Evolutionary conservation across 495 filamentous ascomycete genomes (phyloP).

Genomic region (Wilcoxina mikolae): DNA sequence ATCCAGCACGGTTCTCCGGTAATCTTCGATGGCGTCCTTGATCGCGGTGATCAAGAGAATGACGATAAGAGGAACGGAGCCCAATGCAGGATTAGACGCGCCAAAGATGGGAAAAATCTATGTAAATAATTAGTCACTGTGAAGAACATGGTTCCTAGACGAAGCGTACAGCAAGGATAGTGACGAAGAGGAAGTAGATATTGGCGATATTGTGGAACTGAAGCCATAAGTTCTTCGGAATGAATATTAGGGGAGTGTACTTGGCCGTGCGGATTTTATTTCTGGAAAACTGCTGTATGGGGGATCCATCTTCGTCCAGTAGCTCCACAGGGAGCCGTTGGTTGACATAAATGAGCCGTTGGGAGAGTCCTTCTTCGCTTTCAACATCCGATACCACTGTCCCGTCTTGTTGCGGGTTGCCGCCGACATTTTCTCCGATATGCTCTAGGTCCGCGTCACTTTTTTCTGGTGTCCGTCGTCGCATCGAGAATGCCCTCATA

Average conservation of each 20-base stretch:
- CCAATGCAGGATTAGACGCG: slow-evolving; percentile 74
- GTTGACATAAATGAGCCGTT: slow-evolving; percentile 68
- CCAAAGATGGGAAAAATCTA: slow-evolving; percentile 98
- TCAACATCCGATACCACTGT: slow-evolving; percentile 29
- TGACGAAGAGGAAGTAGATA: slow-evolving; percentile 92
- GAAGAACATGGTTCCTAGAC: not conserved
- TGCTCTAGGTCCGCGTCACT: slow-evolving; percentile 29
- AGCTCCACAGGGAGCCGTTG: slow-evolving; percentile 60
- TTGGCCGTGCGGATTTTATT: slow-evolving; percentile 98
- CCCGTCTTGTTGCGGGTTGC: slow-evolving; percentile 28
- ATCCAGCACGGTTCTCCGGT: slow-evolving; percentile 79
- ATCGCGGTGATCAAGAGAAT: slow-evolving; percentile 83
- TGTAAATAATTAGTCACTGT: slow-evolving; percentile 7
- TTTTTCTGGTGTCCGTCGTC: slow-evolving; percentile 22
- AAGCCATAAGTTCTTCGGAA: slow-evolving; percentile 94
- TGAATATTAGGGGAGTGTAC: slow-evolving; percentile 86
- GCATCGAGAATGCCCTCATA: slow-evolving; percentile 34
- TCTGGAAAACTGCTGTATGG: slow-evolving; percentile 52
- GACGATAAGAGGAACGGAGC: slow-evolving; percentile 81
- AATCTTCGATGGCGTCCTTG: slow-evolving; percentile 98
- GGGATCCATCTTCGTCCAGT: slow-evolving; percentile 68
- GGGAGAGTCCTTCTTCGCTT: slow-evolving; percentile 26
- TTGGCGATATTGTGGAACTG: slow-evolving; percentile 99
- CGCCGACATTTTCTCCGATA: slow-evolving; percentile 19
- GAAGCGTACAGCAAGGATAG: slow-evolving; percentile 71